A percentile compares a stretch with the other conserved stretches of the same genome.
Conservation (phyloP, 2,329 filamentous ascomycete genomes). For the Fusarium scirpi region DNA sequence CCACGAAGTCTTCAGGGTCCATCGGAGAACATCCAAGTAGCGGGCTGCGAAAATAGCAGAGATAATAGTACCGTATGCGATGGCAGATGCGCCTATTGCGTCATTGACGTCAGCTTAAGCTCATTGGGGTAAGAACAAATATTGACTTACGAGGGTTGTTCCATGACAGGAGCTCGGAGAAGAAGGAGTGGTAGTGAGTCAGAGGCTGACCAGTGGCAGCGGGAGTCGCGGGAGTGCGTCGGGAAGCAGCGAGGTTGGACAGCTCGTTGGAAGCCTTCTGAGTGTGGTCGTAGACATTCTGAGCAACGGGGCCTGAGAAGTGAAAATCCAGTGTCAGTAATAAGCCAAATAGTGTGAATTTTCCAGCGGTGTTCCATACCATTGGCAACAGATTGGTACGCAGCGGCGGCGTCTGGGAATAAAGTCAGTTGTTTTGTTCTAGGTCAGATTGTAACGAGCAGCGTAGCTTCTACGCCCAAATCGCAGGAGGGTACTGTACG, state of each 20-base stretch:
- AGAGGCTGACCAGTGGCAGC: slow-evolving; percentile 72
- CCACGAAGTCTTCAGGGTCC: slow-evolving; percentile 73
- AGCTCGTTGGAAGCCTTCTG: slow-evolving; percentile 68
- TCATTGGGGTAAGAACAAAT: not conserved
- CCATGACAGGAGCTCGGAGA: slow-evolving; percentile 76
- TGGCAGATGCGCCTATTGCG: slow-evolving; percentile 68
- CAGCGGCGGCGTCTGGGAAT: slow-evolving; percentile 61
- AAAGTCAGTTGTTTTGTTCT: slow-evolving; percentile 48
- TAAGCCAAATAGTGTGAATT: slow-evolving; percentile 1
- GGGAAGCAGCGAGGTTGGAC: slow-evolving; percentile 68
- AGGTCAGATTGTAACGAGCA: not conserved
- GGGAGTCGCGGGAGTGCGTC: slow-evolving; percentile 64
- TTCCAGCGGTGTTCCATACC: slow-evolving; percentile 53
- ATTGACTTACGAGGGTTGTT: slow-evolving; percentile 71
- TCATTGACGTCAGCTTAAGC: slow-evolving; percentile 31
- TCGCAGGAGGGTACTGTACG: slow-evolving; percentile 26
- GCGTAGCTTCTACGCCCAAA: slow-evolving; percentile 9
- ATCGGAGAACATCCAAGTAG: slow-evolving; percentile 75
- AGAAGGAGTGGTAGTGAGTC: slow-evolving; percentile 79
- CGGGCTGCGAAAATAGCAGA: slow-evolving; percentile 71
- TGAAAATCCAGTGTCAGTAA: slow-evolving; percentile 27
- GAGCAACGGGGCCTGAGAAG: slow-evolving; percentile 66
- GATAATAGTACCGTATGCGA: slow-evolving; percentile 71
- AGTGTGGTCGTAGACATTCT: slow-evolving; percentile 68
- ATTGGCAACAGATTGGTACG: slow-evolving; percentile 61